Evolutionary conservation across 148 eudicot genomes (phyloP).

Genomic region (Vaccinium corymbosum): DNA sequence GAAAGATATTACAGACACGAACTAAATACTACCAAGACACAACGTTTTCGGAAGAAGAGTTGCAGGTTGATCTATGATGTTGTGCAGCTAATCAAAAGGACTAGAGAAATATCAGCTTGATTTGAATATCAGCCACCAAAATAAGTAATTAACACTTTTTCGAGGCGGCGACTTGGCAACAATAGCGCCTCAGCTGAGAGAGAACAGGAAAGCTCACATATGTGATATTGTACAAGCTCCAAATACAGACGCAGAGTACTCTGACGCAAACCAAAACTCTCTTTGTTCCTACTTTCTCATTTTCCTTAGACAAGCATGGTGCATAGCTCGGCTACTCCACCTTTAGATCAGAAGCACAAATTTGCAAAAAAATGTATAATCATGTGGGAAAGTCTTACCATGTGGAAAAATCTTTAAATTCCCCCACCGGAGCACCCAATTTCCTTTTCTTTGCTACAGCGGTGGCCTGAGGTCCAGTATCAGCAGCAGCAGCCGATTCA

Average conservation of each 20-base stretch:
- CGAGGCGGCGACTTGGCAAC: neutral
- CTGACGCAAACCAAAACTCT: neutral
- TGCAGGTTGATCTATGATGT: neutral
- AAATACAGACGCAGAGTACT: neutral
- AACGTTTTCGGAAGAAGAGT: neutral
- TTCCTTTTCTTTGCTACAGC: slow-evolving; percentile 69
- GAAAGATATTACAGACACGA: neutral
- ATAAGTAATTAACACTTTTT: too few relatives aligned
- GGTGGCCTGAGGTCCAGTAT: slow-evolving; percentile 28
- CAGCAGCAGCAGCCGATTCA: slow-evolving; percentile 33
- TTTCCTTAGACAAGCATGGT: neutral
- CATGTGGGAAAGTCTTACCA: slow-evolving; percentile 45
- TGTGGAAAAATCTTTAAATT: slow-evolving; percentile 67
- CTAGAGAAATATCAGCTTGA: neutral
- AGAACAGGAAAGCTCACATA: neutral
- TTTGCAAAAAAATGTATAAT: neutral
- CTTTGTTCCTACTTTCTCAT: neutral
- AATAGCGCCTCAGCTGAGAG: neutral
- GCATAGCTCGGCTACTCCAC: slow-evolving; percentile 8
- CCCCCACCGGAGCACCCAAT: slow-evolving; percentile 30
- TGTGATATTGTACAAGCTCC: neutral
- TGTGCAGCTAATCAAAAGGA: neutral
- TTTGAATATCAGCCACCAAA: neutral
- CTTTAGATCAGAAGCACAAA: neutral
- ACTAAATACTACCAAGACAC: neutral